A percentile compares a stretch with the other conserved stretches of the same genome.
Conservation (phyloP, 2,329 filamentous ascomycete species). For the Alternaria sp. region DNA sequence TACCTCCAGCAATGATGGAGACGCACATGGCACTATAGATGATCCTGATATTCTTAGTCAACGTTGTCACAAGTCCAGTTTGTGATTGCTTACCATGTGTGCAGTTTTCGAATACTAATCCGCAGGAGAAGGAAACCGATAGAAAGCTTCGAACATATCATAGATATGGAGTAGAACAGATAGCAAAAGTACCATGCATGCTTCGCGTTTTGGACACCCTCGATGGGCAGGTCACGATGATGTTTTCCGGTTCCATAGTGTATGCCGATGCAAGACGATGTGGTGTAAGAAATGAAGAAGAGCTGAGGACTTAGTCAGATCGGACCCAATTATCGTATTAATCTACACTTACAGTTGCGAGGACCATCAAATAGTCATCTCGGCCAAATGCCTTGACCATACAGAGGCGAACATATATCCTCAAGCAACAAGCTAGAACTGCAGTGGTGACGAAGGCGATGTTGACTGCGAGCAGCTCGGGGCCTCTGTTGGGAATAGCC, state of each 20-base stretch:
- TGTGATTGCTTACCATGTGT: conserved; percentile 23
- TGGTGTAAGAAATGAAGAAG: conserved; percentile 32
- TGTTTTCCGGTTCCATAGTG: conserved; percentile 42
- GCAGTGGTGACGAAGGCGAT: conserved; percentile 36
- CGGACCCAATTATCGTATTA: neutral
- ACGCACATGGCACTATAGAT: conserved; percentile 49
- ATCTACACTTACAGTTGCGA: conserved; percentile 34
- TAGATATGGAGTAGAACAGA: conserved; percentile 39
- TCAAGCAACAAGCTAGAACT: conserved; percentile 31
- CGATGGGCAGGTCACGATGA: conserved; percentile 25
- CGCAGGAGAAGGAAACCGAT: conserved; percentile 43
- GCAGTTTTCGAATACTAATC: conserved; percentile 36
- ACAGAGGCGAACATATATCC: conserved; percentile 38
- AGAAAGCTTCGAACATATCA: conserved; percentile 44
- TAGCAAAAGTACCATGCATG: conserved; percentile 45
- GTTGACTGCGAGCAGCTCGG: conserved; percentile 40
- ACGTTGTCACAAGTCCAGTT: no score
- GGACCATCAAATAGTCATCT: conserved; percentile 46
- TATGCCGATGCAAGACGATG: conserved; percentile 36
- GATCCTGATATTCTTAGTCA: conserved; percentile 22
- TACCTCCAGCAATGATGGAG: conserved; percentile 44
- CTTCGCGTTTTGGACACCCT: conserved; percentile 30
- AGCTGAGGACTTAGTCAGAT: conserved; percentile 19
- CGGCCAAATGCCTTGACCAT: conserved; percentile 46
- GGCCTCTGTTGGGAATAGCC: conserved; percentile 42